These are phyloP conservation scores for Cordyceps javanica DNA, from an alignment of 2,329 filamentous ascomycete species.

Conservation along the genomic window DNA sequence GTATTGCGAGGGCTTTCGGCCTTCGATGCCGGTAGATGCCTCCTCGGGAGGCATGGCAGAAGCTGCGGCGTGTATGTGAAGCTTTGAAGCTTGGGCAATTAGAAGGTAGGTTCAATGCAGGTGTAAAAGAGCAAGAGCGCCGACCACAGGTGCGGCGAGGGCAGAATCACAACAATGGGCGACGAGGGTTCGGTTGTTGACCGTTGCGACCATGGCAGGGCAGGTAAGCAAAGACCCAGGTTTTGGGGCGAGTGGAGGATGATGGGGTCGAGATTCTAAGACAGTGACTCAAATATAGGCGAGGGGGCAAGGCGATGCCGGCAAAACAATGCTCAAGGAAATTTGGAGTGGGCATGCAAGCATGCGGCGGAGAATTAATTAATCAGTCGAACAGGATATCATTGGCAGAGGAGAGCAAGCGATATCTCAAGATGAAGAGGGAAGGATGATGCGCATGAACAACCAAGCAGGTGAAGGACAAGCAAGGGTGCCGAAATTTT, in stretches of 20 bases:
- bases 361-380: not conserved
- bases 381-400: not conserved
- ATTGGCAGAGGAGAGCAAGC: not conserved
- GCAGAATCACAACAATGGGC: conserved; percentile 2
- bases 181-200: conserved; percentile 4
- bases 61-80: not conserved
- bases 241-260: not conserved
- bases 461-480: not conserved
- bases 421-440: not conserved
- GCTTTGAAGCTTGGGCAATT: not conserved
- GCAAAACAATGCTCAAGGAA: not conserved
- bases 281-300: conserved; percentile 12
- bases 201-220: conserved; percentile 5
- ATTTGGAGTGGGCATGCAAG: not conserved
- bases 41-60: conserved; percentile 8
- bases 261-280: conserved; percentile 3
- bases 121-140: not conserved
- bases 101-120: not conserved
- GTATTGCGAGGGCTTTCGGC: conserved; percentile 6
- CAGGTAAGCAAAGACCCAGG: conserved; percentile 4
- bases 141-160: not conserved
- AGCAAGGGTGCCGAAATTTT: not conserved
- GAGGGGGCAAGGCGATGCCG: conserved; percentile 2
- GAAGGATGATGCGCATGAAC: not conserved
- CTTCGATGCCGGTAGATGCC: not conserved